Base-by-base conservation (phyloP, 345 rosid species). In the Abelmoschus esculentus region DNA sequence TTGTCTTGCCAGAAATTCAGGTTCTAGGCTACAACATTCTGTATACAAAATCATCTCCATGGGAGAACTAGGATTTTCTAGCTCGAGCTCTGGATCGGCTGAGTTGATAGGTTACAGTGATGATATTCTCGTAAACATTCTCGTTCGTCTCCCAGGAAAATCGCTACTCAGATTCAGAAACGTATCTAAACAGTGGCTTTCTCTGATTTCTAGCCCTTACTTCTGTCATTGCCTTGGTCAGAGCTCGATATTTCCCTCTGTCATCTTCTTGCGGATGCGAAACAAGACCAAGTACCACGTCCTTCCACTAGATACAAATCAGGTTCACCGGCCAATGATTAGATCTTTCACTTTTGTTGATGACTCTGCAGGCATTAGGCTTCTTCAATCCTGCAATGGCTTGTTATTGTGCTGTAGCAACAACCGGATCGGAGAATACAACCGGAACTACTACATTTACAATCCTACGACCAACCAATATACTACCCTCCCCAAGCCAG, bases 381-480 rank as follows among this genome's bases (percentile, higher is more conserved):
- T 84, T 55, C n/a, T 73, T 13, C 80, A 83, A 19, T 88, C 87
- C 40, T 83, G 87, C 74, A 83, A 83, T 65, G 87, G 88, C 8
- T 81, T 86, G 44, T 72, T 86, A 13, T 67, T 88, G n/a, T 83
- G 88, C 71, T 54, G 32, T 61, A 77, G 77, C 67, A 38, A 68
- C 73, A 13, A 7, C 62, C 55, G 61, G 19, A 12, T 19, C 9
- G 47, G 60, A 34, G 57, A 5, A 12, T n/a, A 3, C 5, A 26
- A 42, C 44, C 14, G 18, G 15, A 49, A 59, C 22, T 80, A 77
- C 72, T 81, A 78, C 13, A 65, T 84, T 32, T 81, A 77, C 68
- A 84, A 81, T 66, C 85, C 80, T 12, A 72, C 83, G 2, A 85
- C 83, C 22, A 72, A 74, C 62, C 71, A 80, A n/a, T 64, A 63